Conservation (phyloP, 495 filamentous ascomycete genomes). For the Penicillium flavigenum region DNA sequence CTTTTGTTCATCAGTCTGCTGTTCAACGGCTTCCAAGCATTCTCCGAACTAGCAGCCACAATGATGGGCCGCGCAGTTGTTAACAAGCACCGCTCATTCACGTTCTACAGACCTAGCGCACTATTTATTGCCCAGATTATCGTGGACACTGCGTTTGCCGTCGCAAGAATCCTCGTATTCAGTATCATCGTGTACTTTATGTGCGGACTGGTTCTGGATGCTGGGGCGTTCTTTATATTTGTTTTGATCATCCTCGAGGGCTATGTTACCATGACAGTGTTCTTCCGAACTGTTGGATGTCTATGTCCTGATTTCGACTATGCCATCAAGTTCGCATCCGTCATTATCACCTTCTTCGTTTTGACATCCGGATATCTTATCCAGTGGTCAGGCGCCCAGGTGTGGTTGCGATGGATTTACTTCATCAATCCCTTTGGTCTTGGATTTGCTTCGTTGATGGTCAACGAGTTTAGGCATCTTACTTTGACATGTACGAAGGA, state of each 20-base stretch:
- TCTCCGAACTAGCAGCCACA: conserved; percentile 66
- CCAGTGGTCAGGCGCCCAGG: conserved; percentile 65
- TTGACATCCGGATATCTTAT: conserved; percentile 79
- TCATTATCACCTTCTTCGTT: conserved; percentile 76
- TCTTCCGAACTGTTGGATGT: conserved; percentile 76
- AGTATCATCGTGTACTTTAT: conserved; percentile 80
- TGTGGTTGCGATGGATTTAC: conserved; percentile 80
- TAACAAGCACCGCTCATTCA: conserved; percentile 77
- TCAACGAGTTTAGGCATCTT: conserved; percentile 71
- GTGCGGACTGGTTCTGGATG: conserved; percentile 61
- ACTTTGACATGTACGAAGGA: conserved; percentile 62
- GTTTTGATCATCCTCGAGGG: conserved; percentile 66
- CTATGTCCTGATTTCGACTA: conserved; percentile 82
- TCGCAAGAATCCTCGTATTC: conserved; percentile 67
- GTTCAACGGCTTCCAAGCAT: conserved; percentile 80
- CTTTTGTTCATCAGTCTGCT: conserved; percentile 72
- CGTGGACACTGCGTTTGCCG: conserved; percentile 71
- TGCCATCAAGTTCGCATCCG: conserved; percentile 74
- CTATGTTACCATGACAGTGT: conserved; percentile 75
- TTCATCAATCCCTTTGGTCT: conserved; percentile 77
- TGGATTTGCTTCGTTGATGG: conserved; percentile 73
- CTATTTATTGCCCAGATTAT: conserved; percentile 78
- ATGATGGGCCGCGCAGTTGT: conserved; percentile 74
- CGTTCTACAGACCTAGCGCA: conserved; percentile 75
- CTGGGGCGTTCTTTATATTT: conserved; percentile 79